Evolutionary conservation across 805 yeast species (phyloP).

Genomic region (Dipodascus albidus): DNA sequence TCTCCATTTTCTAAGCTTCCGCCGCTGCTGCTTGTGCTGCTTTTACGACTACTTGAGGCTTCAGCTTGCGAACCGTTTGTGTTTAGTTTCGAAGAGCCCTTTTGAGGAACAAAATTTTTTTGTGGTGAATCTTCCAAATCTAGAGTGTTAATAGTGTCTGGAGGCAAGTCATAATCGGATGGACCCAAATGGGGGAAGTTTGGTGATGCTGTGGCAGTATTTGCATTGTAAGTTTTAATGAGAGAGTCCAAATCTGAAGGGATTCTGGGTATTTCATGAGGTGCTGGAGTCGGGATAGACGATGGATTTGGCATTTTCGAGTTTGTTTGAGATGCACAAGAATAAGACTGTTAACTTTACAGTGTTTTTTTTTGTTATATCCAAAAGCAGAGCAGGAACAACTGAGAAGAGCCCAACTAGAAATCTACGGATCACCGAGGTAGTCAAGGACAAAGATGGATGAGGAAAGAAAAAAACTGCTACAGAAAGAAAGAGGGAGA

Average conservation of each 20-base stretch:
- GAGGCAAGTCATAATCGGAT: constrained; percentile 1
- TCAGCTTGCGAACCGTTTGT: not conserved
- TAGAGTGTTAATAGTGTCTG: not conserved
- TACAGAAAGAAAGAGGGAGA: no score
- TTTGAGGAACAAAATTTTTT: not conserved
- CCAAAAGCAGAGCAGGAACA: no score
- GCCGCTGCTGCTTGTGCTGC: constrained; percentile 8
- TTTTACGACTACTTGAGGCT: not conserved
- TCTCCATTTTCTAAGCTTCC: constrained; percentile 5
- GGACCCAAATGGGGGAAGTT: not conserved
- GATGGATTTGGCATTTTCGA: not conserved
- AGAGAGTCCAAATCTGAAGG: constrained; percentile 8
- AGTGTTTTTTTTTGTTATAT: no score
- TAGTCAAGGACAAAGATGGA: no score
- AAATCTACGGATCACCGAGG: no score
- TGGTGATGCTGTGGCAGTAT: not conserved
- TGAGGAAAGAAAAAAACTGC: no score
- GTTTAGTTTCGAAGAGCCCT: not conserved
- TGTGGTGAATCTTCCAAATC: not conserved
- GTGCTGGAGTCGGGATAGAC: constrained; percentile 5
- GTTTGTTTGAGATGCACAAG: no score
- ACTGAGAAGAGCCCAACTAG: no score
- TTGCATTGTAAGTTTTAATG: not conserved
- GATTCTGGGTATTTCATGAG: constrained; percentile 9
- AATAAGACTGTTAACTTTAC: no score